Conservation (phyloP, 75 land plant genomes). For the Larix kaempferi region DNA sequence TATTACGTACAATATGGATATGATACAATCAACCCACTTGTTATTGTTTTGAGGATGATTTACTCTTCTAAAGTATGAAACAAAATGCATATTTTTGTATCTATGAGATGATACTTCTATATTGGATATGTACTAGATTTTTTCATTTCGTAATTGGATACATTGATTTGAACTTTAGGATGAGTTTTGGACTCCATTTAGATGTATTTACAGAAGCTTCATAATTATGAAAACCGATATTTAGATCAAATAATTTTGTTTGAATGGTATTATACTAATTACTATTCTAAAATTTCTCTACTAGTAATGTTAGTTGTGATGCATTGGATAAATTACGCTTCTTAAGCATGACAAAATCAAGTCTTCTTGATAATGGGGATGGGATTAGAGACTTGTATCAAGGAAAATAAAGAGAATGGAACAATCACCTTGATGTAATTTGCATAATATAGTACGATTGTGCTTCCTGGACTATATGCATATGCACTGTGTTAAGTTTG, state of each 20-base stretch:
- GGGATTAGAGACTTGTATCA: constrained; percentile 79
- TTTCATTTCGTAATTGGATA: neutral
- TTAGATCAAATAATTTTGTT: too few species aligned
- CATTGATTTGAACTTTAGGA: neutral
- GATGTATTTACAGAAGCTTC: neutral
- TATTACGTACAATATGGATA: too few species aligned
- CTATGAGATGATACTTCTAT: too few species aligned
- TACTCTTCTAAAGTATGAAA: too few species aligned
- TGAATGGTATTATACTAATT: neutral
- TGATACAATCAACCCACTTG: too few species aligned
- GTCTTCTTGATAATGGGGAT: constrained; percentile 57
- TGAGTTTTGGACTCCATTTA: neutral
- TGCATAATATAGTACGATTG: neutral
- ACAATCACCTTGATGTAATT: constrained; percentile 78
- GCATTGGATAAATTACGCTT: constrained; percentile 95
- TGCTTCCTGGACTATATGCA: neutral
- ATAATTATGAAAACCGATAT: neutral
- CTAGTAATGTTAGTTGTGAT: constrained; percentile 98
- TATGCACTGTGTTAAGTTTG: neutral
- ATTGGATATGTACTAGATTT: neutral
- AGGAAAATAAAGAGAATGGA: constrained; percentile 81
- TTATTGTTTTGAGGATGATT: too few species aligned
- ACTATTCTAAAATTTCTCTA: neutral
- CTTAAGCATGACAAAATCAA: constrained; percentile 80
- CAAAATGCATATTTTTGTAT: too few species aligned